Conservation (phyloP, 2,329 filamentous ascomycete species). For the Alternaria rosae region DNA sequence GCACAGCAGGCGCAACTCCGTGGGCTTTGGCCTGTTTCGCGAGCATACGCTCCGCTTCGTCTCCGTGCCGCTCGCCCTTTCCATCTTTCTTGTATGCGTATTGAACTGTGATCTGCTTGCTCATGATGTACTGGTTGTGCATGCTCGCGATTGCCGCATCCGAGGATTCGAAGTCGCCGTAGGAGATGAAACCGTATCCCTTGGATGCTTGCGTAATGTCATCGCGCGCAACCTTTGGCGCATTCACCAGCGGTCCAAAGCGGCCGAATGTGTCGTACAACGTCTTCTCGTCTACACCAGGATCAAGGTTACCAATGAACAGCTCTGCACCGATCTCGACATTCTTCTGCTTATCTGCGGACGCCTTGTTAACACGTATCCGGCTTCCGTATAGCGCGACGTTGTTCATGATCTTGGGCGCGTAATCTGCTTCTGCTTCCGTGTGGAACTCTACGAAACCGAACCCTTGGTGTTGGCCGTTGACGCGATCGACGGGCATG, state of each 20-base stretch:
- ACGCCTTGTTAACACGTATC: constrained; percentile 93
- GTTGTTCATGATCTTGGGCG: constrained; percentile 94
- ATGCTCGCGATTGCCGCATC: constrained; percentile 91
- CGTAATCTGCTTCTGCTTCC: constrained; percentile 95
- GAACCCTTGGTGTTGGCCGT: constrained; percentile 95
- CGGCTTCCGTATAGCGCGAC: constrained; percentile 92
- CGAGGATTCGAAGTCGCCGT: constrained; percentile 89
- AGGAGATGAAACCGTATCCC: constrained; percentile 96
- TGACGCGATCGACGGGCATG: constrained; percentile 96
- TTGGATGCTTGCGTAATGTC: constrained; percentile 84
- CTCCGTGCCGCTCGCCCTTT: constrained; percentile 94
- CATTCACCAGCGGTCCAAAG: constrained; percentile 83
- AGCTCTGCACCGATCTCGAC: constrained; percentile 95
- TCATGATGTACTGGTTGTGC: constrained; percentile 95
- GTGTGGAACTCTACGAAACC: constrained; percentile 98
- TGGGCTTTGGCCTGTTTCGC: constrained; percentile 93
- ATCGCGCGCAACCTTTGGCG: constrained; percentile 89
- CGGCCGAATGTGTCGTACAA: constrained; percentile 94
- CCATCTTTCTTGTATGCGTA: constrained; percentile 99
- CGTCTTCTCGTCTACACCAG: constrained; percentile 93
- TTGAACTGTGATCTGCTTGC: constrained; percentile 94
- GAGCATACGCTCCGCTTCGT: constrained; percentile 89
- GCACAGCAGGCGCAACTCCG: constrained; percentile 83
- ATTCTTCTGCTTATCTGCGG: constrained; percentile 91
- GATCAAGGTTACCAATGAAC: constrained; percentile 94